Evolutionary conservation across 148 eudicot genomes (phyloP).

Genomic region (Rhododendron henanense): DNA sequence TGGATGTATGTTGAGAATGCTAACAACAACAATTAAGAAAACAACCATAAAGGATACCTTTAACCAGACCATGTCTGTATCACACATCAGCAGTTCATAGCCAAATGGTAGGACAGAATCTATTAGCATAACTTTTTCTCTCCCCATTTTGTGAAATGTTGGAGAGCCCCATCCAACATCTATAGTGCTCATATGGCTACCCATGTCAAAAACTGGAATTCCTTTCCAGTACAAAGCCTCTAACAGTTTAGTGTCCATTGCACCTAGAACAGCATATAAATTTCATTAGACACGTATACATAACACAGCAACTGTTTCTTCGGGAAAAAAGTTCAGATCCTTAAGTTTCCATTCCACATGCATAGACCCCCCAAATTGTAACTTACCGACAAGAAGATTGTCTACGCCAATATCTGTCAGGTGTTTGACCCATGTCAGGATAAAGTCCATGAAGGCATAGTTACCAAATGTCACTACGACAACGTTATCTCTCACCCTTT

Average conservation of each 20-base stretch:
- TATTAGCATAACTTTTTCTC: conserved; percentile 87
- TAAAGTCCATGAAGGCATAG: conserved; percentile 96
- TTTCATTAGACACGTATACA: not conserved
- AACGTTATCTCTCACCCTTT: conserved; percentile 76
- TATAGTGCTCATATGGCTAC: conserved; percentile 89
- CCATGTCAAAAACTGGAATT: conserved; percentile 95
- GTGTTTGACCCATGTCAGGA: conserved; percentile 91
- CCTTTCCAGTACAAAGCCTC: conserved; percentile 96
- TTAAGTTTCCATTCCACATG: not conserved
- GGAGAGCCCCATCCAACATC: conserved; percentile 99
- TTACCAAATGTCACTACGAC: conserved; percentile 88
- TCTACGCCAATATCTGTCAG: conserved; percentile 76
- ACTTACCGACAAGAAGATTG: conserved; percentile 87
- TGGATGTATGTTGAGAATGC: not conserved
- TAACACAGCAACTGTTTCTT: conserved; percentile 2
- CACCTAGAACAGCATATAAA: conserved; percentile 52
- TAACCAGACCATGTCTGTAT: conserved; percentile 98
- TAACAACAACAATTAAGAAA: not conserved
- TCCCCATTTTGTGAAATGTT: conserved; percentile 98
- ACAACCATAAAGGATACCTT: conserved; percentile 49
- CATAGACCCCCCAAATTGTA: not conserved
- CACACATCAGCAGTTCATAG: conserved; percentile 90
- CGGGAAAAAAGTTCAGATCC: not conserved
- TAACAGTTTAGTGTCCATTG: conserved; percentile 92
- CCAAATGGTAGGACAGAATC: conserved; percentile 86